These are phyloP conservation scores for Verticillium nonalfalfae DNA, from an alignment of 2,329 filamentous ascomycete species.

Conservation along the genomic window DNA sequence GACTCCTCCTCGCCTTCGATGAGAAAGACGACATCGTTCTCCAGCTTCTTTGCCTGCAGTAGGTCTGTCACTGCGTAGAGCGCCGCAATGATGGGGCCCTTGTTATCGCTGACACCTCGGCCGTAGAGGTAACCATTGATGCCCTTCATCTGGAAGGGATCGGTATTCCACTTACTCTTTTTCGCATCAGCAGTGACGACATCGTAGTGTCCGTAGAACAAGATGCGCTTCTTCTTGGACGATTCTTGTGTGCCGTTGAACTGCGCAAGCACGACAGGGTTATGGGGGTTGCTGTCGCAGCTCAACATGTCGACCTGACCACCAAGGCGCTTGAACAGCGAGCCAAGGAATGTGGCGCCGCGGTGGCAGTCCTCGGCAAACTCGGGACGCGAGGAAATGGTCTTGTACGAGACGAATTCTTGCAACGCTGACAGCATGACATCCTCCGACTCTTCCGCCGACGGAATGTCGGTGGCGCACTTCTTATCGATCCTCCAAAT, in stretches of 20 bases:
- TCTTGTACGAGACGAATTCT: slow-evolving; percentile 87
- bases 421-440: slow-evolving; percentile 65
- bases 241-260: slow-evolving; percentile 68
- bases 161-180: slow-evolving; percentile 74
- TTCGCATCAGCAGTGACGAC: slow-evolving; percentile 86
- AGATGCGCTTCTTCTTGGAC: slow-evolving; percentile 69
- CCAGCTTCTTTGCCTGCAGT: slow-evolving; percentile 73
- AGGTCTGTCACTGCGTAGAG: slow-evolving; percentile 90
- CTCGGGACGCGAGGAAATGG: slow-evolving; percentile 78
- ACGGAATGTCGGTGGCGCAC: slow-evolving; percentile 12
- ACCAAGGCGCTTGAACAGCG: slow-evolving; percentile 86
- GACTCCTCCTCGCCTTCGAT: slow-evolving; percentile 97
- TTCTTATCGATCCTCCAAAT: slow-evolving; percentile 67
- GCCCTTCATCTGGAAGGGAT: slow-evolving; percentile 86
- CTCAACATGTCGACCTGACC: slow-evolving; percentile 87
- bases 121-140: slow-evolving; percentile 92
- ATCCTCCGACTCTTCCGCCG: slow-evolving; percentile 36
- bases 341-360: slow-evolving; percentile 84
- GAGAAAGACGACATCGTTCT: slow-evolving; percentile 85
- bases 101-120: slow-evolving; percentile 95
- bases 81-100: slow-evolving; percentile 90
- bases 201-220: slow-evolving; percentile 98
- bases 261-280: slow-evolving; percentile 88
- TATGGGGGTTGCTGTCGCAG: slow-evolving; percentile 64
- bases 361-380: slow-evolving; percentile 89